Base-by-base conservation (phyloP, 225 moss, liverwort and hornwort genomes). In the Takakia lepidozioides region DNA sequence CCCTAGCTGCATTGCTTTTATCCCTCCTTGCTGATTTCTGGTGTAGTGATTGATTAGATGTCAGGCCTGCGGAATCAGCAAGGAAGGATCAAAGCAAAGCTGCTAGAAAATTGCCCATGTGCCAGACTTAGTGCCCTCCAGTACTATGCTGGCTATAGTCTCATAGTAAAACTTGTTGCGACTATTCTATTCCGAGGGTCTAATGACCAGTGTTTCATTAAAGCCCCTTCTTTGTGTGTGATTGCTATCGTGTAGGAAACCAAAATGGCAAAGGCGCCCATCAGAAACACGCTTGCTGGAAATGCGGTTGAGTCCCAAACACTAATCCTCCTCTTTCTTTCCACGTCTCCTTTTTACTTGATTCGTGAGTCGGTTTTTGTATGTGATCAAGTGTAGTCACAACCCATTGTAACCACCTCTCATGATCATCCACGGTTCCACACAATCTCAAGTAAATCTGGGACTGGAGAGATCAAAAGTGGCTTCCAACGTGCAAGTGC, bases 231-330 rank as follows among this genome's bases (percentile, higher is more conserved):
- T 53, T 65, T 73, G 66, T 78, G 78, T 73, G 59, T 78, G 69
- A 23, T 37, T 38, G n/a, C 52, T 52, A 25, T 52, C 66, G 66
- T 78, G 78, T 78, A 73, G 78, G 73, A 59, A 65, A 59, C 69
- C 62, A 77, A 58, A 64, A 26, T 28, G 29, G 73, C 69, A 70
- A 66, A 73, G 78, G 73, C 73, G 73, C 78, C 69, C 69, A 78
- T 59, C 78, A 78, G 69, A 78, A 70, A 66, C 73, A 73, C 49
- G 78, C 73, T 78, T 78, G 78, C 66, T 78, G 78, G 73, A 78
- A 73, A 78, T 73, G 78, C 78, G 78, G 78, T 78, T 66, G 73
- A 65, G 73, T 73, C 66, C 56, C 78, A 57, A 59, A 66, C 66
- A 53, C 52, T 66, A 60, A 65, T 68, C 46, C 37, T 50, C 60